Evolutionary conservation across 805 yeast genomes (phyloP).

Genomic region (Yamadazyma paraphyllophila): DNA sequence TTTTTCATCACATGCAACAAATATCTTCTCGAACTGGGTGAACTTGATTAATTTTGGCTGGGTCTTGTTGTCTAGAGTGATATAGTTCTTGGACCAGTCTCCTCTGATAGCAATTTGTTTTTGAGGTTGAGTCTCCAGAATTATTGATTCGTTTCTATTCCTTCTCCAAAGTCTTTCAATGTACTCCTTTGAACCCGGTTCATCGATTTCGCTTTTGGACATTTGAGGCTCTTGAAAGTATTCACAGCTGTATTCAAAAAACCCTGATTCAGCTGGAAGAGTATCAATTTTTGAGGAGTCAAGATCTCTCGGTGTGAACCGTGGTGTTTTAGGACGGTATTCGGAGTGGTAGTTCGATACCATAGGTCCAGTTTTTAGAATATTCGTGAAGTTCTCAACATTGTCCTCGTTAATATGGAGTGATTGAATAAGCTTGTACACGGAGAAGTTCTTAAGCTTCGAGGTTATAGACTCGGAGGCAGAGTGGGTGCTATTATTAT

Average conservation of each 20-base stretch:
- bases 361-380: constrained; percentile 36
- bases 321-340: constrained; percentile 56
- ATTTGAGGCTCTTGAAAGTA: constrained; percentile 96
- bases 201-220: constrained; percentile 79
- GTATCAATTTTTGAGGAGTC: constrained; percentile 14
- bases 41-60: constrained; percentile 79
- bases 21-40: constrained; percentile 85
- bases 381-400: constrained; percentile 34
- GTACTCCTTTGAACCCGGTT: constrained; percentile 87
- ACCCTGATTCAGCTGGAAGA: constrained; percentile 58
- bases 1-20: constrained; percentile 78
- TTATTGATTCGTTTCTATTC: constrained; percentile 81
- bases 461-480: constrained; percentile 30
- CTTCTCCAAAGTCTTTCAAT: constrained; percentile 84
- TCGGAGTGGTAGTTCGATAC: constrained; percentile 40
- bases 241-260: constrained; percentile 77
- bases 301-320: constrained; percentile 41
- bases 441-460: constrained; percentile 30
- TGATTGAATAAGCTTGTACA: constrained; percentile 35
- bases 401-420: constrained; percentile 45
- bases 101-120: constrained; percentile 81
- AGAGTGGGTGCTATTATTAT: constrained; percentile 20
- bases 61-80: constrained; percentile 64
- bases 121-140: constrained; percentile 87
- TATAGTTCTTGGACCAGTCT: constrained; percentile 70